Evolutionary conservation across 306 rosid genomes (phyloP), one percentile per base, ranked within the genome.

Genomic region (Inga laurina): DNA sequence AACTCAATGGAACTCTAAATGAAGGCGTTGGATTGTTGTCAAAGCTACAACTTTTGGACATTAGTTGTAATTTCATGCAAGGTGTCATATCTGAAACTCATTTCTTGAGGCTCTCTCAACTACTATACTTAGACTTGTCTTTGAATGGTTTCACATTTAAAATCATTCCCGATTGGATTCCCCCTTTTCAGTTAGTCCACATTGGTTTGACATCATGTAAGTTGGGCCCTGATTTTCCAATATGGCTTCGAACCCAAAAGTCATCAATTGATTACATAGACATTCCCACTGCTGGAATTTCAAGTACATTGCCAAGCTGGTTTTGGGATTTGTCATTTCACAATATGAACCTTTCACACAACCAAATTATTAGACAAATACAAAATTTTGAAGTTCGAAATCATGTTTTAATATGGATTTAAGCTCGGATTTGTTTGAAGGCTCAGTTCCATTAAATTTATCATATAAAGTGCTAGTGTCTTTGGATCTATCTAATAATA

Each of bases 201-300:
- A 5, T 57, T 2, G 0, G 0, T 0, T 45, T 84, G 43, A 4
- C 11, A 0, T 84, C 81, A 2, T 80, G 70, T 71, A 80, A 32
- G 41, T 56, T 80, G 44, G 78, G 84, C 3, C 74, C 87, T 5
- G 4, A 0, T 1, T 75, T 80, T 45, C 84, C 87, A 6, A 13
- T 0, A 7, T 82, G 81, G 85, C 71, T 82, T 24, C 72, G 15
- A 41, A 68, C 72, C 8, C 86, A 83, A 5, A 7, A 22, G 1
- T 0, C 34, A 0, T 1, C 0, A 0, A 0, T 0, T 21, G 0
- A 0, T 0, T 35, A n/a, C n/a, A n/a, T 68, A 2, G 73, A 68
- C 19, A 68, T 68, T 35, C 37, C 73, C 19, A 3, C 11, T 37
- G 46, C 45, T 52, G 57, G 1, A 18, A 52, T 52, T 15, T 52